These are phyloP conservation scores for Pseudogymnoascus sp. DNA, from an alignment of 2,329 filamentous ascomycete genomes.

Conservation along the genomic window DNA sequence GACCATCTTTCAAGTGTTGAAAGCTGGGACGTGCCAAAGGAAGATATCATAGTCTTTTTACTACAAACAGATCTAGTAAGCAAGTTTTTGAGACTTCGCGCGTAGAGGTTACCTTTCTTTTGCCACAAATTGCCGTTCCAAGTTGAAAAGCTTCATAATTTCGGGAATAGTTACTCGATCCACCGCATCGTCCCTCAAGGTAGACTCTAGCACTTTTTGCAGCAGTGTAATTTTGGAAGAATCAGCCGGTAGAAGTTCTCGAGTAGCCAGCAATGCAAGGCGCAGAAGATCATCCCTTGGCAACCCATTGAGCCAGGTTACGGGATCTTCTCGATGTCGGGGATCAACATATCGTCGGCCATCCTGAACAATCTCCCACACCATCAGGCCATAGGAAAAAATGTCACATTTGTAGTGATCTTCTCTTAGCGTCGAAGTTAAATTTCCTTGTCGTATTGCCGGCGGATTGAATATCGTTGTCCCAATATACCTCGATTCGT, in stretches of 20 bases:
- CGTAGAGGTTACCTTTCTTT: not conserved
- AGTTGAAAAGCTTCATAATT: conserved; percentile 1
- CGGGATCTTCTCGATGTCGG: not conserved
- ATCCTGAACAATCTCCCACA: not conserved
- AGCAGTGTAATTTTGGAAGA: not conserved
- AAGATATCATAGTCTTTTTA: not conserved
- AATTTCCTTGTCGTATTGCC: not conserved
- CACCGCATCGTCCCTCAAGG: not conserved
- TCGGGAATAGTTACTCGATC: not conserved
- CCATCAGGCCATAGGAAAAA: conserved; percentile 7
- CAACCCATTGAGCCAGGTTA: conserved; percentile 1
- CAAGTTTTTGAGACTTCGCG: not conserved
- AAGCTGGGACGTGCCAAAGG: not conserved
- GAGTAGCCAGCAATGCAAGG: not conserved
- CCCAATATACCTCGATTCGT: conserved; percentile 5
- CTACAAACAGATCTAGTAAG: not conserved
- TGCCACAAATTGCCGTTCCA: not conserved
- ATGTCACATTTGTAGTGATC: conserved; percentile 5
- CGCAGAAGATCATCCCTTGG: not conserved
- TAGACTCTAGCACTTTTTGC: not conserved
- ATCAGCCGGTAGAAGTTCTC: not conserved
- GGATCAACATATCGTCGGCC: not conserved
- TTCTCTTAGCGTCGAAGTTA: not conserved
- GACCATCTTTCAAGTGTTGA: conserved; percentile 3
- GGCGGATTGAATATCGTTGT: not conserved